These are phyloP conservation scores for Penicillium roqueforti DNA, from an alignment of 495 filamentous ascomycete species.

Conservation along the genomic window DNA sequence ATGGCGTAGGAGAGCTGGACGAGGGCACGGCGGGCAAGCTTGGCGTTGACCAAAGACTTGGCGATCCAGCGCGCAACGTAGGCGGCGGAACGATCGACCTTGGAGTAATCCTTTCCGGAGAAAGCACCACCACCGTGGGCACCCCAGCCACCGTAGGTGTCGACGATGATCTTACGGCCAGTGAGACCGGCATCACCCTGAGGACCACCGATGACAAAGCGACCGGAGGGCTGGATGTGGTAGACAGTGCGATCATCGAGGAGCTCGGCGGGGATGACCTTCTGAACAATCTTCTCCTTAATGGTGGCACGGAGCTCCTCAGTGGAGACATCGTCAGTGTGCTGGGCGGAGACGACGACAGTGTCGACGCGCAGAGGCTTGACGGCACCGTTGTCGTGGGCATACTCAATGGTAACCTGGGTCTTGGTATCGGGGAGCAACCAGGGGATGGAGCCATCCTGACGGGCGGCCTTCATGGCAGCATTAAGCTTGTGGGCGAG, in stretches of 20 bases:
- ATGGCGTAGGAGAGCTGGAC: slow-evolving; percentile 99
- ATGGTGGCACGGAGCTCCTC: slow-evolving; percentile 92
- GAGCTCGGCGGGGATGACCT: slow-evolving; percentile 86
- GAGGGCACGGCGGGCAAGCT: slow-evolving; percentile 82
- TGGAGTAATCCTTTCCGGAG: slow-evolving; percentile 99
- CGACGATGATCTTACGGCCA: slow-evolving; percentile 99
- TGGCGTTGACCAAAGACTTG: slow-evolving; percentile 89
- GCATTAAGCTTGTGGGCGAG: slow-evolving; percentile 94
- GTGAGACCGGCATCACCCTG: slow-evolving; percentile 99
- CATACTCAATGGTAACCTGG: slow-evolving; percentile 98
- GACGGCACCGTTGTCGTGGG: slow-evolving; percentile 91
- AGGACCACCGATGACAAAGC: slow-evolving; percentile 98
- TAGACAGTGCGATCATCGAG: slow-evolving; percentile 90
- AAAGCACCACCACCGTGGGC: slow-evolving; percentile 99
- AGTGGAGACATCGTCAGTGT: slow-evolving; percentile 82
- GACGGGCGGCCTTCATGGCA: slow-evolving; percentile 83
- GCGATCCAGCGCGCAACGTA: slow-evolving; percentile 98
- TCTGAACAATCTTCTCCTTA: slow-evolving; percentile 94
- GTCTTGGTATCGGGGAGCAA: slow-evolving; percentile 98
- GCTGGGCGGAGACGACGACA: slow-evolving; percentile 93
- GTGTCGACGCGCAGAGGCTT: slow-evolving; percentile 92
- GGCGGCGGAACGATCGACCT: slow-evolving; percentile 97
- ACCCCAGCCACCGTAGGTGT: slow-evolving; percentile 99
- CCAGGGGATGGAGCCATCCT: slow-evolving; percentile 86
- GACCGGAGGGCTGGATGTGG: slow-evolving; percentile 96